A percentile compares a stretch with the other conserved stretches of the same genome.
phyloP scores from a whole-genome alignment of 1,284 basidiomycete genomes.

The Salmacisia buchloeana region DNA sequence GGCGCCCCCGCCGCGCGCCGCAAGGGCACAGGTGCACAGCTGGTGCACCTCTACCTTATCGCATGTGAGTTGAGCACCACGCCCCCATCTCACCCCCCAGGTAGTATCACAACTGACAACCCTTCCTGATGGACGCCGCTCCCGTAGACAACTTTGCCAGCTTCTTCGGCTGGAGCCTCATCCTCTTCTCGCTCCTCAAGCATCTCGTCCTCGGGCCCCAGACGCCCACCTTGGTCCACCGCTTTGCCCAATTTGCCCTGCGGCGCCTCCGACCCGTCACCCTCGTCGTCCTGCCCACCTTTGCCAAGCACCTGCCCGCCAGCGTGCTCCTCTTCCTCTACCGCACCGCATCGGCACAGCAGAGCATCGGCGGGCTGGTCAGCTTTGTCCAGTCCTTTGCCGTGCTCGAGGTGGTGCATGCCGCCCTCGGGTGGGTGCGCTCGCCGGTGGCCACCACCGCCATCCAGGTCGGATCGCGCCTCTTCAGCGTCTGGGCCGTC shows the following conservation, averaged over 20 bases:
- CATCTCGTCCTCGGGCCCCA: constrained; percentile 33
- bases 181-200: constrained; percentile 35
- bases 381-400: constrained; percentile 37
- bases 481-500: constrained; percentile 76
- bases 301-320: constrained; percentile 21
- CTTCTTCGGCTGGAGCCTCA: constrained; percentile 41
- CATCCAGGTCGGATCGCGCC: constrained; percentile 78
- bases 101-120: neutral
- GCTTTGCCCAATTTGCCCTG: constrained; percentile 10
- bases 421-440: constrained; percentile 73
- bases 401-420: constrained; percentile 59
- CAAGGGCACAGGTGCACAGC: neutral
- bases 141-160: constrained; percentile 31
- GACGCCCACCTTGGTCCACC: constrained; percentile 21
- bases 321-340: constrained; percentile 25
- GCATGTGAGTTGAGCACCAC: neutral
- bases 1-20: neutral
- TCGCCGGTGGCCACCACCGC: constrained; percentile 74
- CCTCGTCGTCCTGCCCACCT: constrained; percentile 26
- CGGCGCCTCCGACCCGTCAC: constrained; percentile 26
- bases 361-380: constrained; percentile 33
- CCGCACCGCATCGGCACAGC: constrained; percentile 30
- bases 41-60: constrained; percentile 1
- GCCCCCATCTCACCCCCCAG: neutral
- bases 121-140: neutral